Evolutionary conservation across 2,329 filamentous ascomycete genomes (phyloP).

Genomic region (Aspergillus versicolor): DNA sequence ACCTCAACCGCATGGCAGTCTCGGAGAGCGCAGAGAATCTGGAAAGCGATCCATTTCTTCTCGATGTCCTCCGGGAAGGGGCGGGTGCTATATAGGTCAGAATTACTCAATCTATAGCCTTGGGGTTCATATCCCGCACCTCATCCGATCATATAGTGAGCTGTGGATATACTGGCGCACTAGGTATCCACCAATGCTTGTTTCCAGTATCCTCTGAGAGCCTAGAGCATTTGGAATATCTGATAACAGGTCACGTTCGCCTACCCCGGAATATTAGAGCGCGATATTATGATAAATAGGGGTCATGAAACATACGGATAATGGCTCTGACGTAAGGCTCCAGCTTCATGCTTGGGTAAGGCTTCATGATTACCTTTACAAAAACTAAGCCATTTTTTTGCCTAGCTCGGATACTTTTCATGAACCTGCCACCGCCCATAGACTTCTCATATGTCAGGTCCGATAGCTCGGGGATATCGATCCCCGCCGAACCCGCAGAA

Average conservation of each 20-base stretch:
- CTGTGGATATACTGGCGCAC: constrained; percentile 95
- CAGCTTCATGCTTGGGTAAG: constrained; percentile 77
- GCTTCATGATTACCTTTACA: constrained; percentile 93
- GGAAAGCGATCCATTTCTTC: constrained; percentile 98
- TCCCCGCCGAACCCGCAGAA: constrained; percentile 85
- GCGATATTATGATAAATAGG: not conserved
- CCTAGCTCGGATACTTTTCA: constrained; percentile 91
- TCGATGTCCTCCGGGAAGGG: constrained; percentile 97
- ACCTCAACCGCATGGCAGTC: constrained; percentile 88
- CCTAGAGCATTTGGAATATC: constrained; percentile 87
- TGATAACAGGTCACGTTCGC: constrained; percentile 74
- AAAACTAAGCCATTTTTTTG: constrained; percentile 89
- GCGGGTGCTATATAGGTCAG: constrained; percentile 66
- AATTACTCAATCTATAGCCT: not conserved
- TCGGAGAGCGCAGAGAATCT: constrained; percentile 85
- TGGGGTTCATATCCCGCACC: constrained; percentile 34
- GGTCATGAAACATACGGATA: constrained; percentile 56
- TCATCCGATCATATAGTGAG: constrained; percentile 92
- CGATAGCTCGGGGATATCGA: constrained; percentile 87
- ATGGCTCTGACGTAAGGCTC: constrained; percentile 76
- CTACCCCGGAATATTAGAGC: constrained; percentile 44
- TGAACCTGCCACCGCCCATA: constrained; percentile 86
- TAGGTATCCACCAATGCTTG: constrained; percentile 84
- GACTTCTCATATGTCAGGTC: constrained; percentile 91
- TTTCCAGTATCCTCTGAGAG: constrained; percentile 90